A percentile compares a stretch with the other conserved stretches of the same genome.
Conservation (phyloP, 2,329 filamentous ascomycete species). For the Chrysoporthe austroafricana region DNA sequence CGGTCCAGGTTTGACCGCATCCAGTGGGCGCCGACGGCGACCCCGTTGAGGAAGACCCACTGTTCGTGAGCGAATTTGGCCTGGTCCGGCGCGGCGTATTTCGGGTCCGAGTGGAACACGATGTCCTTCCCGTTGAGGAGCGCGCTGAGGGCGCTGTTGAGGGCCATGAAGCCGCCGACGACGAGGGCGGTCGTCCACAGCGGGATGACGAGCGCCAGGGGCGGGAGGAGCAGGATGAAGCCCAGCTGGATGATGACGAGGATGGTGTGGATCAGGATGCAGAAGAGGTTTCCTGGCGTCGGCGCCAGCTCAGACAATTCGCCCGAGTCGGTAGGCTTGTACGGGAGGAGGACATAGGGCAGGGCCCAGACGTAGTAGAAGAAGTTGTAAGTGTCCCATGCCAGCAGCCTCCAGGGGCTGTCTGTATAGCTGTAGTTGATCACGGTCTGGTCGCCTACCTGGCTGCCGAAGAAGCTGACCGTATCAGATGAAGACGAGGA, state of each 20-base stretch:
- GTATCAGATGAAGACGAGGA: slow-evolving; percentile 4
- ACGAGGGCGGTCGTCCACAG: slow-evolving; percentile 50
- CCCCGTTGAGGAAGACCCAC: slow-evolving; percentile 82
- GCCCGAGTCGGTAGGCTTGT: slow-evolving; percentile 55
- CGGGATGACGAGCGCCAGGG: slow-evolving; percentile 52
- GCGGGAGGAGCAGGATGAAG: slow-evolving; percentile 61
- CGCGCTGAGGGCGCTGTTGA: slow-evolving; percentile 57
- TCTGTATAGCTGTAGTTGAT: slow-evolving; percentile 67
- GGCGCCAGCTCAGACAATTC: slow-evolving; percentile 67
- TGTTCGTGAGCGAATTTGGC: slow-evolving; percentile 57
- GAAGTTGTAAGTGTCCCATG: slow-evolving; percentile 59
- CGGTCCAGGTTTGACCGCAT: slow-evolving; percentile 72
- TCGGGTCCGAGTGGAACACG: slow-evolving; percentile 55
- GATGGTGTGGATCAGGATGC: slow-evolving; percentile 60
- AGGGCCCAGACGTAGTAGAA: slow-evolving; percentile 59
- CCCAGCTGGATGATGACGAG: slow-evolving; percentile 61
- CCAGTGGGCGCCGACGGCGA: slow-evolving; percentile 67
- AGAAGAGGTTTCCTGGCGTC: slow-evolving; percentile 59
- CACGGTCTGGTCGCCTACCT: slow-evolving; percentile 59
- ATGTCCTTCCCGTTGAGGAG: slow-evolving; percentile 56
- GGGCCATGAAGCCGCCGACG: slow-evolving; percentile 48
- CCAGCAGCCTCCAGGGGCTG: slow-evolving; percentile 53
- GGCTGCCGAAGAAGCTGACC: slow-evolving; percentile 58
- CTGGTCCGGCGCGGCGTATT: slow-evolving; percentile 57
- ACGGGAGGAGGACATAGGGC: slow-evolving; percentile 64